Conservation (phyloP, 129 eudicot genomes). For the Tanacetum coccineum region DNA sequence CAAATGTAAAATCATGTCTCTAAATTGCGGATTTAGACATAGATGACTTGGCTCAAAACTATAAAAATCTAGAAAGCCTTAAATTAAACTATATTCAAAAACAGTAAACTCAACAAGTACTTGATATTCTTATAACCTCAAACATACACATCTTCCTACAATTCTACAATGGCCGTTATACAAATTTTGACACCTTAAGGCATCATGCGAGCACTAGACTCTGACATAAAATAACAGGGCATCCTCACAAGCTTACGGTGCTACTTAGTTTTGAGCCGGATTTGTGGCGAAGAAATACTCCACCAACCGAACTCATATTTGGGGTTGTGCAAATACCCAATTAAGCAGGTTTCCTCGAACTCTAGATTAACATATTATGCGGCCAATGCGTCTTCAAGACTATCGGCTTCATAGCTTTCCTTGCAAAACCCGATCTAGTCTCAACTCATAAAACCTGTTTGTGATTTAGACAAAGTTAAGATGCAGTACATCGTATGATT, state of each 20-base stretch:
- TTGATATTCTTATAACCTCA: constrained; percentile 20
- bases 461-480: background rate
- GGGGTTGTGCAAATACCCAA: constrained; percentile 91
- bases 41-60: no score
- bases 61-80: background rate
- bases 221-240: constrained; percentile 13
- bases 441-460: constrained; percentile 83
- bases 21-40: no score
- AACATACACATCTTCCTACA: constrained; percentile 23
- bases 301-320: constrained; percentile 95
- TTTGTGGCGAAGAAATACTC: constrained; percentile 61
- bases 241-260: constrained; percentile 10
- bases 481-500: background rate
- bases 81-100: constrained; percentile 7
- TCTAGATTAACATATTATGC: constrained; percentile 52
- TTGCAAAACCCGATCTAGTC: constrained; percentile 78
- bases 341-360: constrained; percentile 86
- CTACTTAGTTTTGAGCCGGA: constrained; percentile 37
- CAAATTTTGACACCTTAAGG: constrained; percentile 17
- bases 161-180: constrained; percentile 18
- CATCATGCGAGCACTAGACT: constrained; percentile 11
- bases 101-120: constrained; percentile 29
- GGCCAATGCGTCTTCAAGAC: constrained; percentile 86
- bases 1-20: no score
- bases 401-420: constrained; percentile 88